A percentile compares a stretch with the other conserved stretches of the same genome.
phyloP scores from a whole-genome alignment of 192 early-diverging fungal species.

The Podila epicladia region DNA sequence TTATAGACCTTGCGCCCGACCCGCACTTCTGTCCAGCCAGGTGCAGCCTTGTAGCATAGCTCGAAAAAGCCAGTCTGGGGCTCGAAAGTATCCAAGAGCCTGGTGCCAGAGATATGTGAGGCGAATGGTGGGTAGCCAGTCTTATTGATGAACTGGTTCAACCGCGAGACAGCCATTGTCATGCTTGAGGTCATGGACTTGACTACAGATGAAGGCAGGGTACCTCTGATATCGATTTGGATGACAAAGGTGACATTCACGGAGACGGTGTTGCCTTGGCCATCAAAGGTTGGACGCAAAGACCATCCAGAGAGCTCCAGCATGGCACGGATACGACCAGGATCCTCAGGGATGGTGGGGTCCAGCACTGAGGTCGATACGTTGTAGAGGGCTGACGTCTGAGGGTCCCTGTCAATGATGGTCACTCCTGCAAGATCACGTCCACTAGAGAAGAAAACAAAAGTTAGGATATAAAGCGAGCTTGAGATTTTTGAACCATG shows the following conservation, averaged over 20 bases:
- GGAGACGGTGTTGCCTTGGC: conserved; percentile 40
- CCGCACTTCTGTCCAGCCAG: conserved; percentile 60
- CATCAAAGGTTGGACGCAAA: conserved; percentile 56
- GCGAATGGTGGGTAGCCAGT: conserved; percentile 66
- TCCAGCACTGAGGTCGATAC: conserved; percentile 60
- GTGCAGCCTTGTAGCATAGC: conserved; percentile 51
- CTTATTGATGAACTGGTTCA: conserved; percentile 56
- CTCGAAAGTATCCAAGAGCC: conserved; percentile 55
- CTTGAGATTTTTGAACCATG: not conserved
- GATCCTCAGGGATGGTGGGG: conserved; percentile 54
- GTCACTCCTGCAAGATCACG: conserved; percentile 59
- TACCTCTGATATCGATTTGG: conserved; percentile 62
- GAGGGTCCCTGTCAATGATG: conserved; percentile 60
- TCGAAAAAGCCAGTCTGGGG: conserved; percentile 50
- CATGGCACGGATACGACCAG: conserved; percentile 55
- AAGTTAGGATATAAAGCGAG: not conserved
- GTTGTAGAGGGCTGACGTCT: conserved; percentile 52
- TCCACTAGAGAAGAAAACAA: conserved; percentile 37
- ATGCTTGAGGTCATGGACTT: conserved; percentile 55
- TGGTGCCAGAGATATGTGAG: conserved; percentile 53
- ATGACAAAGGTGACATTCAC: conserved; percentile 57
- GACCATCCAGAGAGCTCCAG: conserved; percentile 60
- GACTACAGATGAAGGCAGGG: conserved; percentile 53
- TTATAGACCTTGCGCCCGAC: conserved; percentile 52
- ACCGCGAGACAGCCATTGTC: conserved; percentile 53